phyloP scores from a whole-genome alignment of 2,329 filamentous ascomycete genomes.

The Cordyceps cateniannulata region DNA sequence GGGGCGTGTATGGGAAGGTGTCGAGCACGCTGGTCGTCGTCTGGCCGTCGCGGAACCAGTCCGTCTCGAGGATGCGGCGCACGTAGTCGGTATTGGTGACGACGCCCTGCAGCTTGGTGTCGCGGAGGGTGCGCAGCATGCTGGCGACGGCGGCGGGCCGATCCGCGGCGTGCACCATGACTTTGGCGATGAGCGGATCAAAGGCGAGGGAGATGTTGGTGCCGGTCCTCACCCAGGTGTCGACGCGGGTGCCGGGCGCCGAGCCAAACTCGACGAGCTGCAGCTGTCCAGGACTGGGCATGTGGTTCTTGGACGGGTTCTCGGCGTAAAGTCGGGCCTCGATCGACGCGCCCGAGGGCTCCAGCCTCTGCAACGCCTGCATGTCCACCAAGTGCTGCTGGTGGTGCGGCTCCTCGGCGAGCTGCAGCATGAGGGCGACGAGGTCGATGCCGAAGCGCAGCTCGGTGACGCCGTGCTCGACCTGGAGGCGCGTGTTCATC shows the following conservation, averaged over 20 bases:
- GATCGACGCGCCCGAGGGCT: conserved; percentile 27
- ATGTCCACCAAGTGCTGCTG: background rate
- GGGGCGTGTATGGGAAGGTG: conserved; percentile 40
- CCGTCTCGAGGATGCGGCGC: conserved; percentile 38
- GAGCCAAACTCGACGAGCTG: conserved; percentile 51
- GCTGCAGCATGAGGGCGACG: conserved; percentile 45
- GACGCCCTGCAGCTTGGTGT: conserved; percentile 38
- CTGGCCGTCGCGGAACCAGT: conserved; percentile 39
- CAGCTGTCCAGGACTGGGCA: conserved; percentile 52
- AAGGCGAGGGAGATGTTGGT: conserved; percentile 51
- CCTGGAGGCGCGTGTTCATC: conserved; percentile 37
- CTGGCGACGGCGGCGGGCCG: conserved; percentile 34
- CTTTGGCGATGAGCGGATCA: conserved; percentile 50
- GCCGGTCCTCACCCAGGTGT: conserved; percentile 57
- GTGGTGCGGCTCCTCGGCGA: conserved; percentile 22
- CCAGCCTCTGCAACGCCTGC: background rate
- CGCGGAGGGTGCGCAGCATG: conserved; percentile 38
- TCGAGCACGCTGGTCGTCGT: conserved; percentile 53
- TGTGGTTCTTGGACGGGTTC: conserved; percentile 51
- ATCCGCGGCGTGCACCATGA: conserved; percentile 44
- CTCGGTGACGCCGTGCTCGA: conserved; percentile 53
- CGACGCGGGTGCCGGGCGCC: conserved; percentile 43
- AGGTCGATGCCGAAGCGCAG: conserved; percentile 70
- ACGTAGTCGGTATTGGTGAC: conserved; percentile 53
- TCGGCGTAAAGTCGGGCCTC: conserved; percentile 37